These are phyloP conservation scores for Diaporthe citrichinensis DNA, from an alignment of 2,329 filamentous ascomycete species.

Conservation along the genomic window DNA sequence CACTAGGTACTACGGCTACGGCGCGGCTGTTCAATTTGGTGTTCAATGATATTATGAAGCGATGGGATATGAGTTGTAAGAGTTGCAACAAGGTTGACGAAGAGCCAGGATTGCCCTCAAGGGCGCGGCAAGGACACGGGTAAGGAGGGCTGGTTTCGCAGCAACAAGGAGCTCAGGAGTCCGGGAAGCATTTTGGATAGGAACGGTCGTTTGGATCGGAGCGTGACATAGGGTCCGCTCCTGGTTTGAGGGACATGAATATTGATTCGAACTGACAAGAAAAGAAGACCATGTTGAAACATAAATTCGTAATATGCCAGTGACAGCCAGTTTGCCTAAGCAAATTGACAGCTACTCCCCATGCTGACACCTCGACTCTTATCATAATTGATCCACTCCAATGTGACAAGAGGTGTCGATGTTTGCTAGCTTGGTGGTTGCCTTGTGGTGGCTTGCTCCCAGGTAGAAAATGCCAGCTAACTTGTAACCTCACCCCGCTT, in stretches of 20 bases:
- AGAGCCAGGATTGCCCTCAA: conserved; percentile 8
- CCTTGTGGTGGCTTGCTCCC: background rate
- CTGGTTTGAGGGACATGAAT: background rate
- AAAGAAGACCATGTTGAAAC: background rate
- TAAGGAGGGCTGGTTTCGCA: background rate
- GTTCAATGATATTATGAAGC: conserved; percentile 10
- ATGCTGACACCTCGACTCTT: background rate
- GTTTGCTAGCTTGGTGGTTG: background rate
- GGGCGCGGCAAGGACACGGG: conserved; percentile 5
- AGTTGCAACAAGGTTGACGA: background rate
- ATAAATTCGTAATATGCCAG: background rate
- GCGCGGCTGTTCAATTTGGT: background rate
- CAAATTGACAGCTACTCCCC: background rate
- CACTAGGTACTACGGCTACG: background rate
- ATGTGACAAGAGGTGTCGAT: background rate
- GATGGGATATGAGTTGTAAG: conserved; percentile 8
- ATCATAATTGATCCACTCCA: background rate
- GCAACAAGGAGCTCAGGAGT: conserved; percentile 27
- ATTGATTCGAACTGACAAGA: background rate
- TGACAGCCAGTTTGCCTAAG: background rate
- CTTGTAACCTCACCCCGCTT: conserved; percentile 21
- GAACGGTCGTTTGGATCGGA: conserved; percentile 3
- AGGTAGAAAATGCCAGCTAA: conserved; percentile 21
- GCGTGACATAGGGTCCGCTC: conserved; percentile 1
- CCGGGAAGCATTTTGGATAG: background rate